Conservation (phyloP, 345 rosid genomes). For the Linum tenue region DNA sequence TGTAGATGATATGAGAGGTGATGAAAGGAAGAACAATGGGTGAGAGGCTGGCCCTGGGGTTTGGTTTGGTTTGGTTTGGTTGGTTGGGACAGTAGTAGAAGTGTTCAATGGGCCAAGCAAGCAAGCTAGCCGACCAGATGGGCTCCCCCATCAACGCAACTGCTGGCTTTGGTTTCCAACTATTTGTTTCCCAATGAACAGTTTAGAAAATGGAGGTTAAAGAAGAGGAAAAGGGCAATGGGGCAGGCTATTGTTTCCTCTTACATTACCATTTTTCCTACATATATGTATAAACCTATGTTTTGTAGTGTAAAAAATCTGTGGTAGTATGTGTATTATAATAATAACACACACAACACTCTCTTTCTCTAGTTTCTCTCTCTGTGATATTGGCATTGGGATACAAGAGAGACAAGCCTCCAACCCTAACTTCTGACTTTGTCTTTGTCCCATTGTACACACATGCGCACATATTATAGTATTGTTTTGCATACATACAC, state of each 20-base stretch:
- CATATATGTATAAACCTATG: too few relatives aligned
- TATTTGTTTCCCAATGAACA: constrained; percentile 42
- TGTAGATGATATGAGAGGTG: too few relatives aligned
- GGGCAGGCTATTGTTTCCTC: too few relatives aligned
- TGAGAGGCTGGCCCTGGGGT: neutral
- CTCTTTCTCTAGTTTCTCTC: constrained; percentile 10
- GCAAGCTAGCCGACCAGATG: constrained; percentile 34
- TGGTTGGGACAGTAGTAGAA: constrained; percentile 10
- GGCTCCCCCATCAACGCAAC: constrained; percentile 69
- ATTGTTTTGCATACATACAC: too few relatives aligned
- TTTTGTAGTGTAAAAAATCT: too few relatives aligned
- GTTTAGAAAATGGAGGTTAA: constrained; percentile 5
- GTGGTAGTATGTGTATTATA: neutral
- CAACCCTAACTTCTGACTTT: constrained; percentile 34
- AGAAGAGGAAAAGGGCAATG: neutral
- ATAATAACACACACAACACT: constrained; percentile 7
- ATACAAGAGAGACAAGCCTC: constrained; percentile 37
- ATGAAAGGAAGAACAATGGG: too few relatives aligned
- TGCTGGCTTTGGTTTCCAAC: constrained; percentile 48
- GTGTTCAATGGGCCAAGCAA: constrained; percentile 27
- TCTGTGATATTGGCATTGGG: constrained; percentile 4
- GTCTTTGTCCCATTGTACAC: constrained; percentile 25
- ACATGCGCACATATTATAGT: neutral
- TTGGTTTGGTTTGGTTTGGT: neutral
- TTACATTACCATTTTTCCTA: too few relatives aligned